These are phyloP conservation scores for Podosphaera fusca DNA, from an alignment of 2,329 filamentous ascomycete genomes.

Conservation along the genomic window DNA sequence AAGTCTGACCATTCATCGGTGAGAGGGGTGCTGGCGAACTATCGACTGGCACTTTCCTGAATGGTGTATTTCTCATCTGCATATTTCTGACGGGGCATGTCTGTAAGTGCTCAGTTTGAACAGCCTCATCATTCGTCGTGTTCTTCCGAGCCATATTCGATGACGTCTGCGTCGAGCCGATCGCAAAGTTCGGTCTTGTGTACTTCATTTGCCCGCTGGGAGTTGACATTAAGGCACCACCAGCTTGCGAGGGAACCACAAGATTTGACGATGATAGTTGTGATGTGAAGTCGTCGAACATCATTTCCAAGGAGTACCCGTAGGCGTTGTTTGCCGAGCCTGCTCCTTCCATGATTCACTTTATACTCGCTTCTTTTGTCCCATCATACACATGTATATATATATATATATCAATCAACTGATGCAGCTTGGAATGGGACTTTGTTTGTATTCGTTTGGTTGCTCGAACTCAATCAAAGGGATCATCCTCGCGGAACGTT, in stretches of 20 bases:
- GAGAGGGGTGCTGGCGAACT: background rate
- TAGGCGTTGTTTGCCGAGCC: constrained; percentile 6
- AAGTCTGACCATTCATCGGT: background rate
- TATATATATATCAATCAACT: background rate
- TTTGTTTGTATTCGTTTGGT: constrained; percentile 4
- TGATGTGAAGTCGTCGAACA: constrained; percentile 27
- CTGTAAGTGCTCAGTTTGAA: too few species aligned
- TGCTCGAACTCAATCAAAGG: constrained; percentile 8
- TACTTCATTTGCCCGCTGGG: background rate
- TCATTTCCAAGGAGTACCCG: constrained; percentile 20
- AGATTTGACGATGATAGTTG: constrained; percentile 27
- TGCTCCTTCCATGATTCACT: background rate
- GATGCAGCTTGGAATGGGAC: constrained; percentile 3
- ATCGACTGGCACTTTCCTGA: background rate
- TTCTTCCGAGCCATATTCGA: too few species aligned
- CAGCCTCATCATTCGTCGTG: too few species aligned
- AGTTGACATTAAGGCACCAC: background rate
- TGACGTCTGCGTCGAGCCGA: too few species aligned
- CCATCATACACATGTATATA: background rate
- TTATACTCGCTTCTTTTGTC: background rate
- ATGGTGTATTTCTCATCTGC: too few species aligned
- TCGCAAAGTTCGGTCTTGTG: too few species aligned
- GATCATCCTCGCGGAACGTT: constrained; percentile 11
- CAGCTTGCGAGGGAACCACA: constrained; percentile 23
- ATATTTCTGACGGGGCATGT: too few species aligned